These are phyloP conservation scores for Ogataea pignaliae DNA, from an alignment of 805 yeast genomes.

Conservation along the genomic window DNA sequence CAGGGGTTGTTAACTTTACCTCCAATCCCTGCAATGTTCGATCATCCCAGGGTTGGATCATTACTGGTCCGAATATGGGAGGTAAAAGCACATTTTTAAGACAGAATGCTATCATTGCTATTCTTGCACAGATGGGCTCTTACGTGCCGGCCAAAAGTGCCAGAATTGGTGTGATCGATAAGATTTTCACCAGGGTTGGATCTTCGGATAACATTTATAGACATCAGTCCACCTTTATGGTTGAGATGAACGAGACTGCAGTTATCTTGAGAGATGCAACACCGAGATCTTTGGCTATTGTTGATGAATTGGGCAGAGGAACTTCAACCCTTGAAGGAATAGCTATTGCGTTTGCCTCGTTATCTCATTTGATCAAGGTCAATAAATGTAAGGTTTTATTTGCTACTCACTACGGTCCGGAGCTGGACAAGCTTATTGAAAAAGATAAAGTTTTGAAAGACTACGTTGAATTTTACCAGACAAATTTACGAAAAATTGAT, in stretches of 20 bases:
- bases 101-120: conserved; percentile 65
- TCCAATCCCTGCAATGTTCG: conserved; percentile 38
- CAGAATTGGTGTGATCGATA: conserved; percentile 67
- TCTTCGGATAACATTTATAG: conserved; percentile 78
- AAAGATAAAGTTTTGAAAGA: conserved; percentile 24
- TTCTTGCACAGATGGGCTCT: conserved; percentile 71
- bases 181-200: conserved; percentile 74
- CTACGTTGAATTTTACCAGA: conserved; percentile 23
- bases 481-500: conserved; percentile 18
- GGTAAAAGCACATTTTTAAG: conserved; percentile 76
- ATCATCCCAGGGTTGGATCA: conserved; percentile 42
- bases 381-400: conserved; percentile 73
- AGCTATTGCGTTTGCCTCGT: conserved; percentile 76
- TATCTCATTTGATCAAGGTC: conserved; percentile 46
- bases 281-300: conserved; percentile 60
- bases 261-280: conserved; percentile 65
- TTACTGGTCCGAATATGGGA: conserved; percentile 92
- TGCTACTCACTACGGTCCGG: conserved; percentile 81
- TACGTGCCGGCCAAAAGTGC: conserved; percentile 67
- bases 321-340: conserved; percentile 83
- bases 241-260: conserved; percentile 85
- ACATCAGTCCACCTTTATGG: conserved; percentile 88
- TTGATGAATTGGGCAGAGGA: conserved; percentile 90
- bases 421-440: conserved; percentile 39
- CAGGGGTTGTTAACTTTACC: conserved; percentile 39